Conservation (phyloP, 345 rosid genomes). For the Punica granatum region DNA sequence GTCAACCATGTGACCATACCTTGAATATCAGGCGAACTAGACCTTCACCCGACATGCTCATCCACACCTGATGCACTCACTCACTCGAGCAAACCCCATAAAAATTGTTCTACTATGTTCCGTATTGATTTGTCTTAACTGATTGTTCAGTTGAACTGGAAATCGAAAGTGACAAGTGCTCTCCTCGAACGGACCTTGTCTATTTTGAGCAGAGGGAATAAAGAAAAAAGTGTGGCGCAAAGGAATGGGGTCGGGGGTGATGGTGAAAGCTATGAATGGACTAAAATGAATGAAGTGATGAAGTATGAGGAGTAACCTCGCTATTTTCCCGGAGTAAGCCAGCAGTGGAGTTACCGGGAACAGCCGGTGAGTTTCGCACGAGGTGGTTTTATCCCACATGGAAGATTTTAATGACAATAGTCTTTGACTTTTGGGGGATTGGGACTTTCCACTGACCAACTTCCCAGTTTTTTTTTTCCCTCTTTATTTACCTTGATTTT, state of each 20-base stretch:
- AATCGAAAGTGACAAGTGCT: too few relatives aligned
- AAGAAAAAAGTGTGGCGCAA: too few relatives aligned
- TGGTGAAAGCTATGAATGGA: background rate
- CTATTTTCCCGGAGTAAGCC: background rate
- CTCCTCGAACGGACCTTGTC: too few relatives aligned
- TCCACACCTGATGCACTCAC: too few relatives aligned
- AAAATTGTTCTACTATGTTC: too few relatives aligned
- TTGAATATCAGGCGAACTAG: too few relatives aligned
- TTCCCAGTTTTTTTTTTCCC: background rate
- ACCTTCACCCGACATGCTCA: too few relatives aligned
- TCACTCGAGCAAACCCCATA: too few relatives aligned
- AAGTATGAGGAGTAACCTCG: background rate
- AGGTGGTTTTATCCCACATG: background rate
- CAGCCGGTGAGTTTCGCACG: slow-evolving; percentile 6
- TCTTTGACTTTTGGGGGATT: slow-evolving; percentile 1
- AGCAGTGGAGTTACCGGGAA: background rate
- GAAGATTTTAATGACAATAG: background rate
- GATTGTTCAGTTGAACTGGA: too few relatives aligned
- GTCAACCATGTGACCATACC: background rate
- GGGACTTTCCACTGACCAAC: background rate
- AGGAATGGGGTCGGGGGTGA: too few relatives aligned
- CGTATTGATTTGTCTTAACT: too few relatives aligned
- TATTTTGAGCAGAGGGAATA: too few relatives aligned
- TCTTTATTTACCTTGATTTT: background rate
- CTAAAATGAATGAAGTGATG: background rate